Base-by-base conservation (phyloP, 768 basidiomycete species). In the Kockovaella imperatae region DNA sequence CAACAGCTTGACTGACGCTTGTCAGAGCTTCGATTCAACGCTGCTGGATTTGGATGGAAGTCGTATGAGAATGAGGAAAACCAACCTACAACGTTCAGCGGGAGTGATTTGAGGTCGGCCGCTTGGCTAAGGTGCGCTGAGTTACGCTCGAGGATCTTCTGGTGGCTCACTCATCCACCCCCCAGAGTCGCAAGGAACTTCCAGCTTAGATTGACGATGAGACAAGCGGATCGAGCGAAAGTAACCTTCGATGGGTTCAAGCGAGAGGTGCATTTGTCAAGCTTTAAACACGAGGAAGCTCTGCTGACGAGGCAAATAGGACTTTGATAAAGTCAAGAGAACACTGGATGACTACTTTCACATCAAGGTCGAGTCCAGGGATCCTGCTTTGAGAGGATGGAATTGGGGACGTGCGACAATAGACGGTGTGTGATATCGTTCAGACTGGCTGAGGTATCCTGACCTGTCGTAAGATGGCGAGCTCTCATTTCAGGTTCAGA, bases 401-500 rank as follows among this genome's bases (percentile, higher is more conserved):
- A 97, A 99, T 69, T 97, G 95, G 95, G 95, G 95, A 4, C 79
- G 83, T 25, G 86, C 87, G 2, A 88, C 93, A 64, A 87, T 97
- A 54, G 85, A 87, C 78, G 87, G 93, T 87, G 53, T 47, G 76
- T 59, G 13, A 23, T 11, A 5, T 13, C 24, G 15, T 15, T 17
- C 15, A 24, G n/a, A 2, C 32, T 41, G 23, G 17, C 5, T 32
- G 11, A 3, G 17, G 7, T 11, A n/a, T 11, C 23, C 42, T 24
- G 26, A 30, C 28, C 10, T 34, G 30, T 5, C 31, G n/a, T 10
- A 25, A 96, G 93, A 87, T 34, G 80, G 85, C 69, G 90, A 99
- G 45, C 77, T 99, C 25, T 86, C 85, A 4, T 99, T 99, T 72
- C 75, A 85, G 31, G 83, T 96, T 3, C 84, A 85, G 3, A 87